phyloP scores from a whole-genome alignment of 805 yeast species.

The Metschnikowia cubensis region DNA sequence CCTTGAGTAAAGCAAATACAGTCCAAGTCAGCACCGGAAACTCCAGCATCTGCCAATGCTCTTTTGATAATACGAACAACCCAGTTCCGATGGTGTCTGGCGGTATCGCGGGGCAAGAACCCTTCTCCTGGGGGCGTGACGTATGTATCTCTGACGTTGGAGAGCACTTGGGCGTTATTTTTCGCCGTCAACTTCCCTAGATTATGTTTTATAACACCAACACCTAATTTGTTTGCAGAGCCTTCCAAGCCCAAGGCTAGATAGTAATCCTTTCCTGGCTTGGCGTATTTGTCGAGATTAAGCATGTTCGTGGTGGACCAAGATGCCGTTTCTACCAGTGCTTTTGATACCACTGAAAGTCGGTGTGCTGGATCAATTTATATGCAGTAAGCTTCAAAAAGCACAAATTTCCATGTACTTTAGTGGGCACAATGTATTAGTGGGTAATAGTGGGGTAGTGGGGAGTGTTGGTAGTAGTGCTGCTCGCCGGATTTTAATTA shows the following conservation, averaged over 20 bases:
- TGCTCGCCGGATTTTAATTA: not conserved
- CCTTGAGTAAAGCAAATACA: slow-evolving; percentile 95
- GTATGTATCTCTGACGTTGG: slow-evolving; percentile 94
- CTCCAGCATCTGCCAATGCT: slow-evolving; percentile 60
- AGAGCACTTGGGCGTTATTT: slow-evolving; percentile 69
- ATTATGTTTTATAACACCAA: slow-evolving; percentile 81
- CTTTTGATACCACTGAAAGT: too few species aligned
- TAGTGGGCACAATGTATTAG: not conserved
- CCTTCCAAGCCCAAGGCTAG: slow-evolving; percentile 93
- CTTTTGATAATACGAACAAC: slow-evolving; percentile 69
- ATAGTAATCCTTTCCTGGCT: slow-evolving; percentile 47
- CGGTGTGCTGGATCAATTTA: not conserved
- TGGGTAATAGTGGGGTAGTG: not conserved
- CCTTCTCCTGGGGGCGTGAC: slow-evolving; percentile 98
- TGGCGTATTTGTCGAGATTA: slow-evolving; percentile 43
- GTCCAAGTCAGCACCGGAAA: slow-evolving; percentile 53
- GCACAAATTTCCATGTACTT: not conserved
- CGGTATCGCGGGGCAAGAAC: slow-evolving; percentile 92
- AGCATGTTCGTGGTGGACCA: slow-evolving; percentile 13
- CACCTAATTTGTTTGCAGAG: slow-evolving; percentile 93
- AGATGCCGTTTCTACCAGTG: not conserved
- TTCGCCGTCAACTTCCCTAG: slow-evolving; percentile 51
- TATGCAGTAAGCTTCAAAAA: not conserved
- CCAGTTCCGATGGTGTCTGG: slow-evolving; percentile 95
- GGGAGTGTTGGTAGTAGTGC: not conserved